phyloP scores from a whole-genome alignment of 2,329 filamentous ascomycete genomes.

The Myriosclerotinia duriaeana region DNA sequence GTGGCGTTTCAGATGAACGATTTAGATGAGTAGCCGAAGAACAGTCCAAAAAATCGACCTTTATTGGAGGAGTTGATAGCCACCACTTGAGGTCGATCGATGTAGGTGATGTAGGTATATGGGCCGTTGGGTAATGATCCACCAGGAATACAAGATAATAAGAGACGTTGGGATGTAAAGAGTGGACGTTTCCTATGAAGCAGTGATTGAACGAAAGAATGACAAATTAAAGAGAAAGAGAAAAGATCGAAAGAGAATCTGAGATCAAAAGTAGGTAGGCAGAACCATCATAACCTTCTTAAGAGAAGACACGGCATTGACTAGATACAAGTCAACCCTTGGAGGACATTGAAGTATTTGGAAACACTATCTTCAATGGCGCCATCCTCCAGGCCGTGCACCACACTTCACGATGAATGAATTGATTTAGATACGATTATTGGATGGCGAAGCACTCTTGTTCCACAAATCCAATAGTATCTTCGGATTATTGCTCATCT shows the following conservation, averaged over 20 bases:
- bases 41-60: not conserved
- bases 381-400: not conserved
- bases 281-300: conserved; percentile 9
- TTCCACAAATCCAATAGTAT: conserved; percentile 3
- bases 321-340: conserved; percentile 3
- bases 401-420: conserved; percentile 13
- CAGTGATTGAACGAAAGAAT: conserved; percentile 1
- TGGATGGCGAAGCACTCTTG: conserved; percentile 14
- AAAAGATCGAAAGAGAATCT: not conserved
- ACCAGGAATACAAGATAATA: not conserved
- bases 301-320: conserved; percentile 8
- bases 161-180: not conserved
- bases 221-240: conserved; percentile 4
- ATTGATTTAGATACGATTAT: conserved; percentile 2
- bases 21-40: not conserved
- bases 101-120: not conserved
- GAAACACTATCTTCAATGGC: not conserved
- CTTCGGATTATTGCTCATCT: not conserved
- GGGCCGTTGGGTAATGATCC: not conserved
- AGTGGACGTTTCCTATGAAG: conserved; percentile 1
- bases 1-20: conserved; percentile 4
- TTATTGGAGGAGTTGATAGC: not conserved
- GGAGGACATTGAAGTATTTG: not conserved
- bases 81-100: conserved; percentile 10
- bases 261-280: conserved; percentile 1